phyloP scores from a whole-genome alignment of 495 filamentous ascomycete genomes.

The Penicillium manginii region DNA sequence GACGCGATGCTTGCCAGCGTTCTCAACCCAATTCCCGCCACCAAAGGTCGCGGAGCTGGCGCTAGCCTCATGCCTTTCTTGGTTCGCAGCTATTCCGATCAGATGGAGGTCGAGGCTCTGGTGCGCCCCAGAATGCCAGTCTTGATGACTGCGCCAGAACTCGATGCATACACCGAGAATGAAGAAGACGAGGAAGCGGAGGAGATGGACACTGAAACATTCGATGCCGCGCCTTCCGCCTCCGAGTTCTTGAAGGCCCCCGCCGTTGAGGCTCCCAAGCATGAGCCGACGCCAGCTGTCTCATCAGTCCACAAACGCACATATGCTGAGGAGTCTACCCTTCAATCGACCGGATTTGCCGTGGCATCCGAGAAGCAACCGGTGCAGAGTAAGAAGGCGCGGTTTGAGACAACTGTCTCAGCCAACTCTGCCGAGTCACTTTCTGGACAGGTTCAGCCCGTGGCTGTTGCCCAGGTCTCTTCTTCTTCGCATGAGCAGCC shows the following conservation, averaged over 20 bases:
- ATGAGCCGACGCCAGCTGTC: conserved; percentile 15
- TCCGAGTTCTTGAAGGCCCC: conserved; percentile 35
- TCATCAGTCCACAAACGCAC: conserved; percentile 37
- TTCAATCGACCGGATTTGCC: conserved; percentile 9
- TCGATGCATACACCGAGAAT: conserved; percentile 29
- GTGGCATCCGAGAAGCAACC: conserved; percentile 13
- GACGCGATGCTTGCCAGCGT: conserved; percentile 77
- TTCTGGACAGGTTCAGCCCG: conserved; percentile 15
- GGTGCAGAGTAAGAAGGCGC: conserved; percentile 37
- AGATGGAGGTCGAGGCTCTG: conserved; percentile 70
- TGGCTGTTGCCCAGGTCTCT: conserved; percentile 12
- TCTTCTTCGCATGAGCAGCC: conserved; percentile 16
- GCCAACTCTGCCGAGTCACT: conserved; percentile 9
- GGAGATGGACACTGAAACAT: conserved; percentile 24
- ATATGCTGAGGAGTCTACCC: conserved; percentile 32
- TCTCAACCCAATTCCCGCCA: conserved; percentile 68
- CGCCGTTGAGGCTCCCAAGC: conserved; percentile 20
- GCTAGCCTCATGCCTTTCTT: conserved; percentile 80
- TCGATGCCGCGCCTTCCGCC: conserved; percentile 18
- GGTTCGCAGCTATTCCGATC: conserved; percentile 58
- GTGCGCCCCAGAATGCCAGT: conserved; percentile 70
- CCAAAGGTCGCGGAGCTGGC: conserved; percentile 57
- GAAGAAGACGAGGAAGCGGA: conserved; percentile 54
- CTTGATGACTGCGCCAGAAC: conserved; percentile 35
- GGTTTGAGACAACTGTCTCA: conserved; percentile 30